These are phyloP conservation scores for Fusarium fujikuroi DNA, from an alignment of 2,329 filamentous ascomycete species.

Conservation along the genomic window DNA sequence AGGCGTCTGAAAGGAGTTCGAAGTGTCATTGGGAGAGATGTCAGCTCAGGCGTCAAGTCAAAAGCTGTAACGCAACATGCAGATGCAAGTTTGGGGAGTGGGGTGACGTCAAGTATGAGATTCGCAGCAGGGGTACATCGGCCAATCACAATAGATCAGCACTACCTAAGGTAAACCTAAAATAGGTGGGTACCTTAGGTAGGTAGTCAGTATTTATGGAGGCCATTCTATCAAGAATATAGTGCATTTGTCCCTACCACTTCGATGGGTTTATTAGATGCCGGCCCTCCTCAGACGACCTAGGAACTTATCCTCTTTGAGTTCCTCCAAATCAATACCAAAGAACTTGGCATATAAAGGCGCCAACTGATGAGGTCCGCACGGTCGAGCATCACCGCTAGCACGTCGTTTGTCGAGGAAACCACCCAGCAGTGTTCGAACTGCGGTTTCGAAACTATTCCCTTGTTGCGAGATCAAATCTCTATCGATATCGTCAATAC, in stretches of 20 bases:
- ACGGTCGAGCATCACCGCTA: slow-evolving; percentile 7
- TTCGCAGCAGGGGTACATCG: not conserved
- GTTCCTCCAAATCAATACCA: not conserved
- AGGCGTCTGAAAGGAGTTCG: slow-evolving; percentile 16
- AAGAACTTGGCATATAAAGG: not conserved
- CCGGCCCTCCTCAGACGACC: not conserved
- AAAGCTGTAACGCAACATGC: slow-evolving; percentile 18
- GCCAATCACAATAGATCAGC: slow-evolving; percentile 10
- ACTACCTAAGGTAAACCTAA: not conserved
- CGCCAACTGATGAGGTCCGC: slow-evolving; percentile 4
- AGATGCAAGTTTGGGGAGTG: slow-evolving; percentile 35
- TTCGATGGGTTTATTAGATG: not conserved
- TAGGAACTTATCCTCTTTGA: not conserved
- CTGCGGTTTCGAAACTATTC: not conserved
- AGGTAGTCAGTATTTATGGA: not conserved
- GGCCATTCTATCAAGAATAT: not conserved
- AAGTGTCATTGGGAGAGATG: slow-evolving; percentile 35
- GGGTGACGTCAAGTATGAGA: slow-evolving; percentile 47
- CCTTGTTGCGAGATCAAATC: not conserved
- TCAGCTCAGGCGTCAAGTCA: slow-evolving; percentile 26
- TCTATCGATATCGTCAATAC: not conserved
- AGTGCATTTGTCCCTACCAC: not conserved
- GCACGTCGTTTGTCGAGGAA: slow-evolving; percentile 1
- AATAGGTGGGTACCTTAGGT: not conserved
- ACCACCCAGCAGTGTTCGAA: not conserved